Conservation (phyloP, 225 moss, liverwort and hornwort species). For the Physcomitrellopsis africana region DNA sequence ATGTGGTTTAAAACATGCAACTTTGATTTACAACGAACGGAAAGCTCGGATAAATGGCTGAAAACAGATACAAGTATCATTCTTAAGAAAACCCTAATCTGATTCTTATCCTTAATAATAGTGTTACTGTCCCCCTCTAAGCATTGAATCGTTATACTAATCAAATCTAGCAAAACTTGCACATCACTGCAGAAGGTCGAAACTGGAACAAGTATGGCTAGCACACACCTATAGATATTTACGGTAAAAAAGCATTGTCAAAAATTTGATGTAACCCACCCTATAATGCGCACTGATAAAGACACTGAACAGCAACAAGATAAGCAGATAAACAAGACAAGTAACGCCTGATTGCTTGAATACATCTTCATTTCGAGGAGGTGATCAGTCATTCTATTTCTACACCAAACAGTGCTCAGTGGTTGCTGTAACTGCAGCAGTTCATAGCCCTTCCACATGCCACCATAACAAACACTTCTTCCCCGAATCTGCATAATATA, state of each 20-base stretch:
- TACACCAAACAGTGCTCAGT: constrained; percentile 14
- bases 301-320: constrained; percentile 30
- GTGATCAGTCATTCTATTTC: constrained; percentile 6
- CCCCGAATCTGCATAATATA: constrained; percentile 7
- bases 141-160: constrained; percentile 7
- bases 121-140: not conserved
- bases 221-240: not conserved
- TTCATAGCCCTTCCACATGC: constrained; percentile 4
- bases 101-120: not conserved
- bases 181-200: not conserved
- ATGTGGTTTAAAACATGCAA: not conserved
- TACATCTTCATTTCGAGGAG: constrained; percentile 29
- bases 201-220: not conserved
- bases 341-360: constrained; percentile 17
- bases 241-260: not conserved
- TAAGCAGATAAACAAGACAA: constrained; percentile 22
- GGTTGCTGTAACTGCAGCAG: not conserved
- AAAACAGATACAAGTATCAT: not conserved
- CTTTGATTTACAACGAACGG: not conserved
- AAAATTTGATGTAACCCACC: constrained; percentile 29
- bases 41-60: not conserved
- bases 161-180: not conserved
- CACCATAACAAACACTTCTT: not conserved
- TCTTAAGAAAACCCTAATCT: not conserved
- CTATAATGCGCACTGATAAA: constrained; percentile 40